Evolutionary conservation across 176 grass and related monocot species (phyloP), one percentile per base, ranked within the genome.

Genomic region (Lolium multiflorum): DNA sequence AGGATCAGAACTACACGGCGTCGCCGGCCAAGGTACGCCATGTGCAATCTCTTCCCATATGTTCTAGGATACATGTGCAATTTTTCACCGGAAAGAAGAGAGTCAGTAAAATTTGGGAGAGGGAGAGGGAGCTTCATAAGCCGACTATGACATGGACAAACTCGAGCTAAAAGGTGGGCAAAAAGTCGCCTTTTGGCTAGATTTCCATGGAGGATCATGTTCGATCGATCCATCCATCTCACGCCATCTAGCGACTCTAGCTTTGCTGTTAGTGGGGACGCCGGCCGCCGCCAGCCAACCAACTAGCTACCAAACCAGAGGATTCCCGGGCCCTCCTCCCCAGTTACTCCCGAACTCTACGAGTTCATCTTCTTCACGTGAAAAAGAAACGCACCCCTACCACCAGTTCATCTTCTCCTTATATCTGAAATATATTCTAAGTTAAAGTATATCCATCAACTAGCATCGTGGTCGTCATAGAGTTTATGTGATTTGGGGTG

Each of bases 121-220:
- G 44, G 38, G n/a, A n/a, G 69, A 71, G 21, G 1, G 69, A 50
- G 13, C 71, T 51, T 28, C 7, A 7, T 46, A 51, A 47, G 71
- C 25, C 3, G 72, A 51, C 71, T 28, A 74, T 51, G 71, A 28
- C 22, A 52, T 75, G 72, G 71, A 75, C 47, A 75, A 74, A 25
- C 46, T 2, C 1, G 13, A 17, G 5, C 72, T 22, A 75, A 75
- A 75, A 75, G 47, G 71, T 43, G 0, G 1, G 2, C 5, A 4
- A 1, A 35, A 65, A 87, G 84, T 4, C 1, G 7, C 7, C 11
- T 87, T 73, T 83, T 90, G 89, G 80, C 83, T 7, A 47, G 65
- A 38, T 86, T 82, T 78, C 13, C 77, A 49, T 68, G 77, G 48
- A 11, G 63, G 24, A 60, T 59, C 1, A 21, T 8, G 44, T 50